Base-by-base conservation (phyloP, 345 rosid species). In the Conringia planisiliqua region DNA sequence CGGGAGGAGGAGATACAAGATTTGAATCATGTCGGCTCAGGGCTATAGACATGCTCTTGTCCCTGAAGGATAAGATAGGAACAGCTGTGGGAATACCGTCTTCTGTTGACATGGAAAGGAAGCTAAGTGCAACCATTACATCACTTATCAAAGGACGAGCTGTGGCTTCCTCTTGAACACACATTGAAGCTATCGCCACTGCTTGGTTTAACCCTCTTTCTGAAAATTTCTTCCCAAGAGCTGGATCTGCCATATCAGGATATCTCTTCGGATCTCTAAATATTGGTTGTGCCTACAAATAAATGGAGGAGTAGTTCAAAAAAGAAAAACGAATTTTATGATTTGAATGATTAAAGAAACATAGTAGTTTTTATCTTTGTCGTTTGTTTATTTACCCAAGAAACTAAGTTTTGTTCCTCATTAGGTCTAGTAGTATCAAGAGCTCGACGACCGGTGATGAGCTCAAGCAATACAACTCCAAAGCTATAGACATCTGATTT, bases 101-200 rank as follows among this genome's bases (percentile, higher is more conserved):
- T 39, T 78, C 78, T 30, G 66, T 54, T 6, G 78, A 20, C 39
- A 67, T 61, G 0, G 92, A 85, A 51, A 92, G 92, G 67, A 88
- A 92, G 74, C 87, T 82, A 30, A 92, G 76, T 7, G 96, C 89
- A 11, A 85, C 85, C 71, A 85, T 89, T 1, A 87, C 85, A 70
- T 92, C 97, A 16, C 94, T 86, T 75, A 92, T 90, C 35, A 88
- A 73, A 8, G 97, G 97, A 64, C 96, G 92, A 20, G 90, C 86
- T 1, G 77, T 62, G 35, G 92, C 61, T 81, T 87, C 92, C 14
- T 90, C 94, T 76, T 90, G 97, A 12, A 92, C 75, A 27, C 97
- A 92, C 97, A 92, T 92, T 39, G 96, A 90, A 66, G 96, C 88
- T 69, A 90, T 86, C 7, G 94, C 97, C 48, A 92, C 88, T 3